Conservation (phyloP, 768 basidiomycete species). For the Tricholoma furcatifolium region DNA sequence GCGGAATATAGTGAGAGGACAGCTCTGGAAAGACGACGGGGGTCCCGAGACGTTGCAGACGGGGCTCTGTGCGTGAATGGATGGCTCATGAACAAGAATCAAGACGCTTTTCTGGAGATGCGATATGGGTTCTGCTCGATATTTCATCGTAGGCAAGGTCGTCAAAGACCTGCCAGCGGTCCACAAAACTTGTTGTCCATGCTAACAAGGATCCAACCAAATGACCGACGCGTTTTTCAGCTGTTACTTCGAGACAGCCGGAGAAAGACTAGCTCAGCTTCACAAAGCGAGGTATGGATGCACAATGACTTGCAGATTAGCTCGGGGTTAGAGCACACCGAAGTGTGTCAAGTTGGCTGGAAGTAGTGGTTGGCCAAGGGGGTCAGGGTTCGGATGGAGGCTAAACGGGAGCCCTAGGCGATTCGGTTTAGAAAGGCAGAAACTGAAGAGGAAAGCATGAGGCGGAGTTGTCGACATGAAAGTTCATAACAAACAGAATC, state of each 20-base stretch:
- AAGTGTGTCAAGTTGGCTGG: conserved; percentile 53
- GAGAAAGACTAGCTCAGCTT: conserved; percentile 21
- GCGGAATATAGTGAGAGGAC: conserved; percentile 18
- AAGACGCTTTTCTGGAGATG: conserved; percentile 53
- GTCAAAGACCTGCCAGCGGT: conserved; percentile 7
- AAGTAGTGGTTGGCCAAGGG: conserved; percentile 37
- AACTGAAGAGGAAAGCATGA: conserved; percentile 6
- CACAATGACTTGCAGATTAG: conserved; percentile 29
- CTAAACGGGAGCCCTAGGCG: conserved; percentile 48
- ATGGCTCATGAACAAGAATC: conserved; percentile 21
- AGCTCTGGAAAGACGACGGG: conserved; percentile 27
- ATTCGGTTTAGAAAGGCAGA: conserved; percentile 34
- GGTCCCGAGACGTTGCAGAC: conserved; percentile 55
- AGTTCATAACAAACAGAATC: conserved; percentile 14
- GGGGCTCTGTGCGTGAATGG: conserved; percentile 41
- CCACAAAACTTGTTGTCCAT: conserved; percentile 9
- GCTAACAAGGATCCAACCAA: conserved; percentile 16
- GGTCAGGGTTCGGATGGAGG: conserved; percentile 18
- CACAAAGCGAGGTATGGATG: conserved; percentile 31
- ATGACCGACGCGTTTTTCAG: conserved; percentile 16
- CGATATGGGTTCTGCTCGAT: conserved; percentile 32
- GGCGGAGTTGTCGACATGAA: conserved; percentile 12
- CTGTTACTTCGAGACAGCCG: conserved; percentile 18
- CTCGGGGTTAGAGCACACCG: conserved; percentile 67
- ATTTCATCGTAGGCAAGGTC: conserved; percentile 40